Evolutionary conservation across 225 moss, liverwort and hornwort species (phyloP).

Genomic region (Pseudisothecium myosuroides): DNA sequence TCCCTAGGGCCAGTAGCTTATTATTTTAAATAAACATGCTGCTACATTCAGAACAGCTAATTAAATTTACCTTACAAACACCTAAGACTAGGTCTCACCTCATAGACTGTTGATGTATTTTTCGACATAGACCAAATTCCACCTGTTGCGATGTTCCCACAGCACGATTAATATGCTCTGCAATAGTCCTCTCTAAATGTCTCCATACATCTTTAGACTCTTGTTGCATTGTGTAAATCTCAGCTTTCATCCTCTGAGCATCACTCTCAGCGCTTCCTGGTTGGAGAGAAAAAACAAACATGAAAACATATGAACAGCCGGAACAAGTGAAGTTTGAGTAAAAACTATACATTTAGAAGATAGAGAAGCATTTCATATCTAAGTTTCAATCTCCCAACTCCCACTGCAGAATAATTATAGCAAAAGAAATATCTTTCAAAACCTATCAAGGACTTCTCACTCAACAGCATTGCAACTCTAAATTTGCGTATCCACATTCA

Average conservation of each 20-base stretch:
- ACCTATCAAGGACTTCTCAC: neutral
- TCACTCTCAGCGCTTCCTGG: constrained; percentile 48
- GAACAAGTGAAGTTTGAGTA: neutral
- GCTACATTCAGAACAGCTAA: neutral
- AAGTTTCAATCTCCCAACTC: neutral
- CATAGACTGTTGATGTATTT: constrained; percentile 35
- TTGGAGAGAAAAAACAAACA: neutral
- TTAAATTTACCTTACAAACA: neutral
- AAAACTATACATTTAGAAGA: neutral
- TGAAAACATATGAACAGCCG: neutral
- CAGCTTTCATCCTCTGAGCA: constrained; percentile 51
- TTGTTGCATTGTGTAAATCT: constrained; percentile 48
- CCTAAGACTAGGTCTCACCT: constrained; percentile 10
- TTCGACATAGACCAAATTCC: constrained; percentile 35
- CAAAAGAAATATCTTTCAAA: neutral
- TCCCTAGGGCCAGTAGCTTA: neutral
- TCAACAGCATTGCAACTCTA: neutral
- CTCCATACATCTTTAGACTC: constrained; percentile 46
- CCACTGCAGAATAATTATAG: neutral
- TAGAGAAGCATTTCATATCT: neutral
- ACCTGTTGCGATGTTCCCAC: constrained; percentile 45
- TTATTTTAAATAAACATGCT: neutral
- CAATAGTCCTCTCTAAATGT: constrained; percentile 32
- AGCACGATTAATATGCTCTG: constrained; percentile 36
- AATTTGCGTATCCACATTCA: neutral